phyloP scores from a whole-genome alignment of 345 rosid species.

The Arabidopsis thaliana region TAIR10.1 NC_003074.8:23353001-23353500 shows the following conservation, averaged over 20 bases:
- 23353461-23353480: neutral
- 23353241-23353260: neutral
- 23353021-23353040: neutral
- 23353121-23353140: neutral
- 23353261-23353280: too few relatives aligned
- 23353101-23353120: neutral
- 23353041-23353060: neutral
- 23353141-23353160: neutral
- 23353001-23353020: neutral
- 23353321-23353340: neutral
- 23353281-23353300: neutral
- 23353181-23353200: neutral
- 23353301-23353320: neutral
- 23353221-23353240: neutral
- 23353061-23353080: neutral
- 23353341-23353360: neutral
- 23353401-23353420: neutral
- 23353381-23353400: neutral
- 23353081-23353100: neutral
- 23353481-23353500: neutral
- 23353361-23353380: neutral
- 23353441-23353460: conserved; percentile 4
- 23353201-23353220: neutral
- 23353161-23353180: neutral
- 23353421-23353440: neutral